A percentile compares a stretch with the other conserved stretches of the same genome.
phyloP scores from a whole-genome alignment of 2,329 filamentous ascomycete species.

The Zasmidium angulare region DNA sequence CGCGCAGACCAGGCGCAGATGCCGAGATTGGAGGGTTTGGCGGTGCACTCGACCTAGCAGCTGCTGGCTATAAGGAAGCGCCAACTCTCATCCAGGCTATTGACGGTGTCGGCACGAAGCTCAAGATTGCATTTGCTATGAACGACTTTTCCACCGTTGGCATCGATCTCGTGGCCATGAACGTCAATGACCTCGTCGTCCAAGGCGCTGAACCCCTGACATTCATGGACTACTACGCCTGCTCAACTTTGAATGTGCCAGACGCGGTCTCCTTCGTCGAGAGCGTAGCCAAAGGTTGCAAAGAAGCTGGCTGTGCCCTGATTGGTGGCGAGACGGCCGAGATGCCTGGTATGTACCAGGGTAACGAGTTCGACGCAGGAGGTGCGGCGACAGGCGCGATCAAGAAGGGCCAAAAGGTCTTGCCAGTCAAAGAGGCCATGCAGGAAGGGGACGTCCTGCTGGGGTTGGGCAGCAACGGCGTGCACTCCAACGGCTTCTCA shows the following conservation, averaged over 20 bases:
- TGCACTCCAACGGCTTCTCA: constrained; percentile 97
- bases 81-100: constrained; percentile 91
- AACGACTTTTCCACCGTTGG: constrained; percentile 91
- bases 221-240: constrained; percentile 98
- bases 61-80: constrained; percentile 69
- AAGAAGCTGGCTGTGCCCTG: constrained; percentile 79
- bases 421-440: constrained; percentile 79
- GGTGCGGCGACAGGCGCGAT: constrained; percentile 88
- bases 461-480: constrained; percentile 79
- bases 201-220: constrained; percentile 93
- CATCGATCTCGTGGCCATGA: constrained; percentile 97
- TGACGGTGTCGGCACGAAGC: constrained; percentile 94
- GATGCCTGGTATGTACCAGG: constrained; percentile 93
- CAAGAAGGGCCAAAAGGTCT: constrained; percentile 60
- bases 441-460: constrained; percentile 78
- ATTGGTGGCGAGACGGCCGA: constrained; percentile 98
- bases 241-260: constrained; percentile 77
- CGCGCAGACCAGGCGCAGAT: constrained; percentile 80
- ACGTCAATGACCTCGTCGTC: constrained; percentile 95
- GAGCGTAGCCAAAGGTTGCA: constrained; percentile 85
- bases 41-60: constrained; percentile 75
- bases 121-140: constrained; percentile 90
- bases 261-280: constrained; percentile 83
- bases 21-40: constrained; percentile 95
- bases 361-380: constrained; percentile 88